Conservation (phyloP, 108 stramenopile genomes). For the Nitzschia palea region DNA sequence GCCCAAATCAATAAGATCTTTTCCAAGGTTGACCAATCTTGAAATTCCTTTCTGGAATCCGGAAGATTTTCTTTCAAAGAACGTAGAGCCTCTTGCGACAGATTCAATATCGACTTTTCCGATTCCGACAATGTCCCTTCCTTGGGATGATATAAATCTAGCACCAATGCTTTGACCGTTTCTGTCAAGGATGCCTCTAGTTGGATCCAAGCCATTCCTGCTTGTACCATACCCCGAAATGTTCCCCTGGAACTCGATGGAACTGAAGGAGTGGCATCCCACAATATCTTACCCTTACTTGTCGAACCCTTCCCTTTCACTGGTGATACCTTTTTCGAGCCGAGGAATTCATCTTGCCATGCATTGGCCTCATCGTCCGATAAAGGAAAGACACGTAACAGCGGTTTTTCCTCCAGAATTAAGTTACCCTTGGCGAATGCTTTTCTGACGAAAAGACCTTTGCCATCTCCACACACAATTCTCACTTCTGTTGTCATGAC, state of each 20-base stretch:
- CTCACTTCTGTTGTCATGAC: constrained; percentile 80
- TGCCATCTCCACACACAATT: constrained; percentile 18
- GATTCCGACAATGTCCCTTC: constrained; percentile 9
- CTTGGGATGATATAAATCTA: constrained; percentile 63
- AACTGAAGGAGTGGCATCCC: constrained; percentile 27
- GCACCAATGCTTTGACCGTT: constrained; percentile 23
- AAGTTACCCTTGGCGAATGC: constrained; percentile 61
- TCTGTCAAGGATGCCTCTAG: constrained; percentile 18
- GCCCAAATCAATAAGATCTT: constrained; percentile 67
- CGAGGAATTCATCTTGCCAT: constrained; percentile 1
- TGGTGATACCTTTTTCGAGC: constrained; percentile 23
- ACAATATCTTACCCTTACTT: too few relatives aligned
- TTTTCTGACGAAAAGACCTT: constrained; percentile 68
- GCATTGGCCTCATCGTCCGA: constrained; percentile 12
- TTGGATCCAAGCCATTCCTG: constrained; percentile 40
- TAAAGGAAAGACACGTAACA: constrained; percentile 38
- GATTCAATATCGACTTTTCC: constrained; percentile 41
- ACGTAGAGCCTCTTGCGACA: constrained; percentile 45
- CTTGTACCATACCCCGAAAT: constrained; percentile 68
- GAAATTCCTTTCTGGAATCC: constrained; percentile 6
- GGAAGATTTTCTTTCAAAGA: constrained; percentile 42
- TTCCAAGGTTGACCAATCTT: constrained; percentile 20
- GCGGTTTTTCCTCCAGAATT: constrained; percentile 64
- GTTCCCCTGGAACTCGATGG: constrained; percentile 27
- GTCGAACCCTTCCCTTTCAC: too few relatives aligned